Percentiles rank a stretch among this genome's conserved stretches.
These are phyloP conservation scores for Tulasnella calospora DNA, from an alignment of 768 basidiomycete genomes.

Conservation along the genomic window DNA sequence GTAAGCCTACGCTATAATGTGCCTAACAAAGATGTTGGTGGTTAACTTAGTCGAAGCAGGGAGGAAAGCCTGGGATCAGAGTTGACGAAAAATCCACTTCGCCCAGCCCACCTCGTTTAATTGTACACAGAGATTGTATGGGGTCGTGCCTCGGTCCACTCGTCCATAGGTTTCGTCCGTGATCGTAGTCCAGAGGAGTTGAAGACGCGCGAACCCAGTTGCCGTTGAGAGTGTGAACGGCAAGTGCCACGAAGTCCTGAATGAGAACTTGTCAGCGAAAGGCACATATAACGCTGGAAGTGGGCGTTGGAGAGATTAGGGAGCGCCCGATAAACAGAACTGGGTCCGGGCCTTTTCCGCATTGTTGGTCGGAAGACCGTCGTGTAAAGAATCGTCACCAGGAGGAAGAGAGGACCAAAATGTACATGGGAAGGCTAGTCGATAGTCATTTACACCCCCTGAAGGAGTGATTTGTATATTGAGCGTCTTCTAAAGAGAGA, in stretches of 20 bases:
- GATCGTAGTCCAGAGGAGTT: not conserved
- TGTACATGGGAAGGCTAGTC: not conserved
- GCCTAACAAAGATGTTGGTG: not conserved
- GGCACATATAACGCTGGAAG: no score
- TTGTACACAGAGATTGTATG: not conserved
- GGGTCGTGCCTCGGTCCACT: slow-evolving; percentile 4
- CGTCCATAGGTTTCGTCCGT: not conserved
- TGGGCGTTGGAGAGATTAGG: not conserved
- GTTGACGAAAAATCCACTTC: slow-evolving; percentile 1
- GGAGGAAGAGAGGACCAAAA: not conserved
- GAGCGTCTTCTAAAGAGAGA: no score
- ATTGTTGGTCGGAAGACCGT: not conserved
- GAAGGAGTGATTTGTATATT: no score
- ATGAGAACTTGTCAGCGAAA: not conserved
- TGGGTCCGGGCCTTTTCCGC: slow-evolving; percentile 7
- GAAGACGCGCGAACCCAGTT: not conserved
- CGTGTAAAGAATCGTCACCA: not conserved
- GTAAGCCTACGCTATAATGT: no score
- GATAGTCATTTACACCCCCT: no score
- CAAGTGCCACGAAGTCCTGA: not conserved
- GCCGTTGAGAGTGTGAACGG: not conserved
- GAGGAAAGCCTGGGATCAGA: not conserved
- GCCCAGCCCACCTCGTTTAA: not conserved
- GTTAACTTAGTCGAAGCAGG: not conserved
- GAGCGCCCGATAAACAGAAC: not conserved